These are phyloP conservation scores for Verbena officinalis DNA, from an alignment of 257 asterid genomes.

Conservation along the genomic window DNA sequence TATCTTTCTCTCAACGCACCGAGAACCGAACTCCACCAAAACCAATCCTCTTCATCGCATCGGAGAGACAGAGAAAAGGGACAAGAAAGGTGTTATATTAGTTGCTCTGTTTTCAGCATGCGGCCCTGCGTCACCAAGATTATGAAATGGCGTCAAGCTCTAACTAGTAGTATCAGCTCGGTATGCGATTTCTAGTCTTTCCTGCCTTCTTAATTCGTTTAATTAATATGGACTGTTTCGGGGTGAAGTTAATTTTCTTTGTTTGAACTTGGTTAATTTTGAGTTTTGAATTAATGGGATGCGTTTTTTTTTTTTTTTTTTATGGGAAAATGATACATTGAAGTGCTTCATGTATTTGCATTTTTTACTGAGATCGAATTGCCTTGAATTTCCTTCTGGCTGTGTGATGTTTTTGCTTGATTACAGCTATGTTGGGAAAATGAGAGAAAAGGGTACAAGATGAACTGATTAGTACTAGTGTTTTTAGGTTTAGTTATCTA, in stretches of 20 bases:
- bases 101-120: conserved; percentile 41
- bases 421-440: not conserved
- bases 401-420: not conserved
- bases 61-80: not conserved
- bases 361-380: not conserved
- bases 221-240: not conserved
- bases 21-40: not conserved
- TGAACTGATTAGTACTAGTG: not conserved
- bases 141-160: conserved; percentile 41
- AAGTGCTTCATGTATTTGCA: not conserved
- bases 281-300: not conserved
- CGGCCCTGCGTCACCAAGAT: conserved; percentile 50
- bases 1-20: not conserved
- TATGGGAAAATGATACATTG: conserved; percentile 9
- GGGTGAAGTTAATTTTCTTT: conserved; percentile 4
- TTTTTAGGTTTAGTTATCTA: not conserved
- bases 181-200: conserved; percentile 38
- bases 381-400: not conserved
- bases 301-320: too few relatives aligned
- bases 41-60: not conserved
- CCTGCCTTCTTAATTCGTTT: not conserved
- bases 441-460: not conserved
- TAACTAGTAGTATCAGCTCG: conserved; percentile 36
- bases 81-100: not conserved
- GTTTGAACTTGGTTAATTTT: conserved; percentile 5